Percentiles rank a stretch among this genome's conserved stretches.
phyloP scores from a whole-genome alignment of 164 flowering plant species.

The Platanus orientalis region DNA sequence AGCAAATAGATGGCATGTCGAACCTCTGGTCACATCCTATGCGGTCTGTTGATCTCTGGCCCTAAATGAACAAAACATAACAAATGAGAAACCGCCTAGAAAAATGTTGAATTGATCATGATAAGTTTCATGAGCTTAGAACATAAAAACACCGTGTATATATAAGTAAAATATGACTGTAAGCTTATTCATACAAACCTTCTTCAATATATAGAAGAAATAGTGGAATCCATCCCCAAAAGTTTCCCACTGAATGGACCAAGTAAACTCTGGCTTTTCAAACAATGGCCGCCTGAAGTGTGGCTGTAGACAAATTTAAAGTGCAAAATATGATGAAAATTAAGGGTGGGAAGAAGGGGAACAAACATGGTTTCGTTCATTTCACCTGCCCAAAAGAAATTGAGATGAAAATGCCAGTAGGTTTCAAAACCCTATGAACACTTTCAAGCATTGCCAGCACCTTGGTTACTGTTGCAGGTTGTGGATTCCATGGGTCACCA shows the following conservation, averaged over 20 bases:
- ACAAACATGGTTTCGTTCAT: background rate
- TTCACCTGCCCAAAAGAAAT: slow-evolving; percentile 88
- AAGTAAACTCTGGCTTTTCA: slow-evolving; percentile 58
- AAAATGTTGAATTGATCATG: background rate
- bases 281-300: slow-evolving; percentile 88
- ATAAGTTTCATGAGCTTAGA: background rate
- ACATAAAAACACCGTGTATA: background rate
- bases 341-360: background rate
- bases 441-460: slow-evolving; percentile 72
- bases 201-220: slow-evolving; percentile 69
- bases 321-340: background rate
- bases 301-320: slow-evolving; percentile 48
- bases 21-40: slow-evolving; percentile 15
- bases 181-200: slow-evolving; percentile 36
- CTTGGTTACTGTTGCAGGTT: slow-evolving; percentile 49
- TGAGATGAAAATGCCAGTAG: slow-evolving; percentile 77
- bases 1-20: slow-evolving; percentile 33
- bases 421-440: slow-evolving; percentile 79
- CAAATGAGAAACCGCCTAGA: background rate
- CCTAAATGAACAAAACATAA: slow-evolving; percentile 36
- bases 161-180: no score
- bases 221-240: slow-evolving; percentile 94
- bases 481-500: slow-evolving; percentile 96
- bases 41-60: slow-evolving; percentile 34
- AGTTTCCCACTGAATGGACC: slow-evolving; percentile 83